phyloP scores from a whole-genome alignment of 805 yeast genomes.

The Saccharomycopsis amapae region DNA sequence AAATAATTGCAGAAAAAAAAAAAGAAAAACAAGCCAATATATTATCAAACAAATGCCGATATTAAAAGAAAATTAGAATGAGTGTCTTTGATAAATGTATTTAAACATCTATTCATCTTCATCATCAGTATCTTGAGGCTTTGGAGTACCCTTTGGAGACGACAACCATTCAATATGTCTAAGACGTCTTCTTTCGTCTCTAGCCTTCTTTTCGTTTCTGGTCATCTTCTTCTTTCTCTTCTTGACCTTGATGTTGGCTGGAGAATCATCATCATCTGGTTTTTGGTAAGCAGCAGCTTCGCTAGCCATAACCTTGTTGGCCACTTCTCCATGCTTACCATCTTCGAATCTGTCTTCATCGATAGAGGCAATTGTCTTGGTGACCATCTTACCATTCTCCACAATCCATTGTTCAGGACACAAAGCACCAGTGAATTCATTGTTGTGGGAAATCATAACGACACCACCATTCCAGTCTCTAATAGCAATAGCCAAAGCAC shows the following conservation, averaged over 20 bases:
- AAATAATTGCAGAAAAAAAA: too few relatives aligned
- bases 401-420: slow-evolving; percentile 99
- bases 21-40: too few relatives aligned
- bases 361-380: slow-evolving; percentile 70
- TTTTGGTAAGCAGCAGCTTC: slow-evolving; percentile 32
- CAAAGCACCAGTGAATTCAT: slow-evolving; percentile 92
- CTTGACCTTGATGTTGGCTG: slow-evolving; percentile 91
- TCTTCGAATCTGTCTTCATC: slow-evolving; percentile 81
- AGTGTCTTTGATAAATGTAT: too few relatives aligned
- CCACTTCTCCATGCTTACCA: slow-evolving; percentile 53
- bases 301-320: slow-evolving; percentile 38
- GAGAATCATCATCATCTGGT: slow-evolving; percentile 69
- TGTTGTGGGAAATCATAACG: slow-evolving; percentile 96
- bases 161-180: slow-evolving; percentile 92
- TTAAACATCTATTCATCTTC: slow-evolving; percentile 42
- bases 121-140: slow-evolving; percentile 88
- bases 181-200: slow-evolving; percentile 89
- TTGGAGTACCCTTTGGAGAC: slow-evolving; percentile 97
- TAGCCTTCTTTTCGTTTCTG: slow-evolving; percentile 87
- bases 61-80: too few relatives aligned
- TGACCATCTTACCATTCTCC: slow-evolving; percentile 83
- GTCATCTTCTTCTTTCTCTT: slow-evolving; percentile 94
- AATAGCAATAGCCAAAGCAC: slow-evolving; percentile 95
- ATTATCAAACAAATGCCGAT: too few relatives aligned
- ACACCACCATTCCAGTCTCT: slow-evolving; percentile 99